Base-by-base conservation (phyloP, 225 moss, liverwort and hornwort genomes). In the Neckera pumila region DNA sequence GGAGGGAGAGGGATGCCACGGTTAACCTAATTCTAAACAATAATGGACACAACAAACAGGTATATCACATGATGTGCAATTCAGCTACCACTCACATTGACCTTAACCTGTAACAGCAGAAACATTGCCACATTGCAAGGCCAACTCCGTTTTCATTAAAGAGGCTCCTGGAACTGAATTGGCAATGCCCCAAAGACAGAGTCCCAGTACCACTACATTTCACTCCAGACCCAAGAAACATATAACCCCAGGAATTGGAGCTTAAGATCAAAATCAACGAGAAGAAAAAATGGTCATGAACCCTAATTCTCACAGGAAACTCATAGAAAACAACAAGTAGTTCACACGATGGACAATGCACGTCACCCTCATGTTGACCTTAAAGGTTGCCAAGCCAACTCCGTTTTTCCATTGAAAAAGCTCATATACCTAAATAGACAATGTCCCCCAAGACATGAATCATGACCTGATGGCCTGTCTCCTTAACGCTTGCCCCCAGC, bases 401-500 rank as follows among this genome's bases (percentile, higher is more conserved):
- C 67, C 26, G 45, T 27, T 57, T 81, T 65, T 38, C 83, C 54
- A 75, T 76, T 78, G 57, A 69, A 84, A 78, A 67, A 67, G 5
- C 42, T 84, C 67, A 31, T 59, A n/a, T 47, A 77, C 59, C 47
- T 47, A 30, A 76, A 30, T 84, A 23, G 59, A 87, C 47, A 67
- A 20, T 57, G 64, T 76, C 54, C 33, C 40, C 67, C 12, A 67
- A 28, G 36, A 54, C 67, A 83, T 27, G 28, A 83, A 67, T 83
- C 54, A 83, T 53, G 28, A 61, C 79, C 79, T 79, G 71, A 65
- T 7, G 71, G 69, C 33, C 71, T 51, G 28, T 28, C 59, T 33
- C 81, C 89, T 89, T 79, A 91, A 73, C 91, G 91, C 86, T 89
- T 91, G 78, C 91, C 91, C 14, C 91, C 91, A 33, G 91, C 86